These are phyloP conservation scores for Aspergillus caelatus DNA, from an alignment of 2,329 filamentous ascomycete genomes.

Conservation along the genomic window DNA sequence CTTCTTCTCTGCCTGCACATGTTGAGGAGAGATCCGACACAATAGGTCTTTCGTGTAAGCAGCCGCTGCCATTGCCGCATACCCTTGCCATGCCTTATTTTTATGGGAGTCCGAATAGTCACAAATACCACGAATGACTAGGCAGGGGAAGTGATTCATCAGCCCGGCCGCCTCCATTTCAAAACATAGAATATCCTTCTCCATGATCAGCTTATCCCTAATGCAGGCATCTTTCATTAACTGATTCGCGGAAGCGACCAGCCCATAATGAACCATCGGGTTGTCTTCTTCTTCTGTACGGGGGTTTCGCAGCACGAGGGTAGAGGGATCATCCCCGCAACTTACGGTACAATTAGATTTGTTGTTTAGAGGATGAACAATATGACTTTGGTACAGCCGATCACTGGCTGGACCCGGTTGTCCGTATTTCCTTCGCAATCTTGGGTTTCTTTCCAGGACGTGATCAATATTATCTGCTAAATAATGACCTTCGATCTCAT, in stretches of 20 bases:
- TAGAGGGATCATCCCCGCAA: no score
- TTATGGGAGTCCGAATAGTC: conserved; percentile 3
- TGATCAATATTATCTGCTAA: no score
- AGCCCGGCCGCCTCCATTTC: not conserved
- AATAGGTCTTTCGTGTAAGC: conserved; percentile 8
- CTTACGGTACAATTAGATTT: no score
- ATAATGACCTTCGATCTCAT: no score
- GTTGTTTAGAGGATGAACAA: no score
- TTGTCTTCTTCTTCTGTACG: not conserved
- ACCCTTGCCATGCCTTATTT: conserved; percentile 5
- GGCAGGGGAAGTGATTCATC: not conserved
- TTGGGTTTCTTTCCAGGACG: no score
- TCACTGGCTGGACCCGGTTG: no score
- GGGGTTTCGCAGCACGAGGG: not conserved
- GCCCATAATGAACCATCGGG: not conserved
- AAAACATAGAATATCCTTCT: not conserved
- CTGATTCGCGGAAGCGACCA: conserved; percentile 1
- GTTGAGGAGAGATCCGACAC: not conserved
- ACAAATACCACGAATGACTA: conserved; percentile 6
- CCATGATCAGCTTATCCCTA: not conserved
- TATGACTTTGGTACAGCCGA: no score
- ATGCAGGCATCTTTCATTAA: not conserved
- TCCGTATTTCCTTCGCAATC: no score
- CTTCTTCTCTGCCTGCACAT: not conserved
- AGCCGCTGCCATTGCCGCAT: conserved; percentile 11